Evolutionary conservation across 805 yeast species (phyloP).

Genomic region (Cephaloascus fragrans): DNA sequence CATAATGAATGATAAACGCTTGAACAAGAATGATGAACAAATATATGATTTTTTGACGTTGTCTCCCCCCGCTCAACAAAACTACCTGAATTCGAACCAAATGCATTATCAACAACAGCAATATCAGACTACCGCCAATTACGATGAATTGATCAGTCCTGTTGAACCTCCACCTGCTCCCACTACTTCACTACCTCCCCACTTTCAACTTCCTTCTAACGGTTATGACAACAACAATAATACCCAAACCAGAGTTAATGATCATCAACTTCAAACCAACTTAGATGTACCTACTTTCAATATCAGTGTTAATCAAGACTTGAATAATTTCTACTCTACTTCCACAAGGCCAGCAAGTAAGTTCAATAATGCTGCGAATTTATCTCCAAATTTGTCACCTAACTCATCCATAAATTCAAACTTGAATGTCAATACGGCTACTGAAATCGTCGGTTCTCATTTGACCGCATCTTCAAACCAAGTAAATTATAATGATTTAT

Average conservation of each 20-base stretch:
- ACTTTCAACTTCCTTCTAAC: neutral
- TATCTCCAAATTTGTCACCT: neutral
- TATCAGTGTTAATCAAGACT: neutral
- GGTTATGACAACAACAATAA: neutral
- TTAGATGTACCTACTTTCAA: neutral
- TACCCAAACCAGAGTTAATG: neutral
- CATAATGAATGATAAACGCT: too few relatives aligned
- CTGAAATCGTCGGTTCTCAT: too few relatives aligned
- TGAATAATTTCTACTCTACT: neutral
- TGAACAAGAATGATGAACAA: neutral
- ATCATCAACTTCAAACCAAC: neutral
- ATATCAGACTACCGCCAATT: too few relatives aligned
- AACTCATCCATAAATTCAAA: neutral
- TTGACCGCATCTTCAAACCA: conserved; percentile 7
- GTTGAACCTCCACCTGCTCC: neutral
- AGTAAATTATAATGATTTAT: neutral
- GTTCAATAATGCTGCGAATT: too few relatives aligned
- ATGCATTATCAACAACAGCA: neutral
- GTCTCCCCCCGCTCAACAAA: neutral
- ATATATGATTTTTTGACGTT: neutral
- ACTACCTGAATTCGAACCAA: neutral
- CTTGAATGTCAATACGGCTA: neutral
- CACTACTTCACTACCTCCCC: neutral
- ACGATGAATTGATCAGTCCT: neutral
- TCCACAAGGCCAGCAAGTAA: neutral